Base-by-base conservation (phyloP, 2,329 filamentous ascomycete genomes). In the Diplodia intermedia region DNA sequence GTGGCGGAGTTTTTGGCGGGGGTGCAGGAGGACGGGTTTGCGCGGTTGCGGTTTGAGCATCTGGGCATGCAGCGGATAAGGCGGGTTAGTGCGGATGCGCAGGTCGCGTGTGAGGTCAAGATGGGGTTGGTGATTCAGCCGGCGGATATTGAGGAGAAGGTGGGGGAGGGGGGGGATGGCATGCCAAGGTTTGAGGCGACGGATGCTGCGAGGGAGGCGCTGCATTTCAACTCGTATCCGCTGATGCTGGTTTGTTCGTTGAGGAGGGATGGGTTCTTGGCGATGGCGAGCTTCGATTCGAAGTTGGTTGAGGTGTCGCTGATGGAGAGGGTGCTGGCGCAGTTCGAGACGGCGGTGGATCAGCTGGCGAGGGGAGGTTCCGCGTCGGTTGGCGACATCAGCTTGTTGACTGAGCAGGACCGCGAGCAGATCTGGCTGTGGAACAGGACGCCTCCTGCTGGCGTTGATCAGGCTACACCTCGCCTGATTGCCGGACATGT, bases 191-290 rank as follows among this genome's bases (percentile, higher is more conserved):
- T 85, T 0, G 83, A 84, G 38, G 86, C 87, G 68, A 81, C 79
- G 0, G 86, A 89, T 69, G 84, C 86, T 1, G 86, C 86, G 0
- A 83, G 85, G 55, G 87, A 89, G 71, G 88, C 87, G 0, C 80
- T 89, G 0, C 82, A 83, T 68, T 85, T 85, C 73, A 84, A 84
- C 65, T 83, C 82, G 0, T 89, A 90, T 73, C 84, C 87, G 1
- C 83, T 91, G 38, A 90, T 90, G 81, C 78, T 90, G 23, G 88
- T 90, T 52, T 90, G 88, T 75, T 88, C 85, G 4, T 78, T 90
- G 6, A 84, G 86, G 43, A 80, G 83, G 2, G 80, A 82, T 69
- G 83, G 85, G 1, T 86, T 90, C 73, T 76, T 85, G 18, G 80
- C 88, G 67, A 88, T 88, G 79, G 87, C 88, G 0, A 89, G 88